Evolutionary conservation across 2,329 filamentous ascomycete species (phyloP), one percentile per base, ranked within the genome.

Genomic region (Phaeosphaeria sp.): DNA sequence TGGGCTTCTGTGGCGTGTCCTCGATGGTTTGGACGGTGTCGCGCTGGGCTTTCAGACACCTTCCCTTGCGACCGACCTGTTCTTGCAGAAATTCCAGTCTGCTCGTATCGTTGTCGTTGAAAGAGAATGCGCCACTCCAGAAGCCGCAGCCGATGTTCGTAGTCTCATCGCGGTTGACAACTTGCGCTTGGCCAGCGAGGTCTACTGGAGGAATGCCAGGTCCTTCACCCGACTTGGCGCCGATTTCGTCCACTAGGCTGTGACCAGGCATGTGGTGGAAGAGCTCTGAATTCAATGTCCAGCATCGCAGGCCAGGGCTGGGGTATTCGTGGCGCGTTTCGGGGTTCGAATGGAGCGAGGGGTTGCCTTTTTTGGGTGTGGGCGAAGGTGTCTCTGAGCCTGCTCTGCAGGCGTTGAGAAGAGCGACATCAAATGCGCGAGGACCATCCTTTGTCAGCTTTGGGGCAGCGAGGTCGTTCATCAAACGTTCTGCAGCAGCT

Each of bases 261-360:
- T 65, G 66, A 1, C 75, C 76, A 9, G 77, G 77, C 68, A 79
- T 73, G 56, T 81, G 79, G 55, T 80, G 79, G 63, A 81, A 80
- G 1, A 81, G 67, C 59, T 81, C 79, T 1, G 79, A 78, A 55
- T 80, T 80, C 22, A 78, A 64, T 6, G 75, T 79, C 74, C 76
- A 80, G 67, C 79, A 81, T 43, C 76, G 74, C 11, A 80, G 66
- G 2, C 78, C 78, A 1, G 64, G 65, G 47, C 62, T 72, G 0
- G 72, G 58, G 57, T 78, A 75, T 44, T 71, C 72, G 61, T 69
- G 55, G n/a, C 63, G 58, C 23, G 65, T 33, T 20, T 56, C 63
- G 1, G 67, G 61, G 36, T 69, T 54, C 6, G 59, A 59, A 23
- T 73, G 60, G 10, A 64, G 65, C n/a, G 59, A 59, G 17, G 67